These are phyloP conservation scores for Thalassiosira ordinaria DNA, from an alignment of 352 stramenopile species.

Conservation along the genomic window DNA sequence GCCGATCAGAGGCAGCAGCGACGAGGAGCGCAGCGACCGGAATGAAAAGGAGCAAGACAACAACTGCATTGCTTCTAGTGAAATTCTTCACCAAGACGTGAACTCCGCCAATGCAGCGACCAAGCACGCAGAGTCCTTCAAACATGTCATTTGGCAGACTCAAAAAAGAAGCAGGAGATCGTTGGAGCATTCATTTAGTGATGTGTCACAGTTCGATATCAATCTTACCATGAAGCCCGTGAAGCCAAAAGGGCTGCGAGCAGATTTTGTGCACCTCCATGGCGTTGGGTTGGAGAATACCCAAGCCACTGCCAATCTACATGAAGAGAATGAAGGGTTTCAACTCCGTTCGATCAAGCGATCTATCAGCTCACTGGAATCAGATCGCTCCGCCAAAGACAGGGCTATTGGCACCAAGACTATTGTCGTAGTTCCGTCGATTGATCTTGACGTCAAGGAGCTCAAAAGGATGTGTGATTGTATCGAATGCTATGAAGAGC, in stretches of 20 bases:
- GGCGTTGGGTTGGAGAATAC: constrained; percentile 9
- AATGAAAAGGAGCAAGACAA: neutral
- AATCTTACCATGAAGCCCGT: neutral
- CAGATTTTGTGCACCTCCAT: constrained; percentile 28
- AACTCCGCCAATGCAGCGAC: neutral
- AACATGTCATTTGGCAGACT: neutral
- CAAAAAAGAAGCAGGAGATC: neutral
- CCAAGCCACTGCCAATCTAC: neutral
- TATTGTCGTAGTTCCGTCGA: constrained; percentile 25
- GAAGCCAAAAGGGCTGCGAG: constrained; percentile 1
- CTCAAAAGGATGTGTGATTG: constrained; percentile 30
- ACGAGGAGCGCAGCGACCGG: neutral
- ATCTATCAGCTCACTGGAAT: neutral
- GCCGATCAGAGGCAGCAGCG: neutral
- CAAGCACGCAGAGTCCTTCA: neutral
- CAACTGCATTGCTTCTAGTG: neutral
- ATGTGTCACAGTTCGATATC: neutral
- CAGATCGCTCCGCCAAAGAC: neutral
- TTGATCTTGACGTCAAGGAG: constrained; percentile 45
- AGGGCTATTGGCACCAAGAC: neutral
- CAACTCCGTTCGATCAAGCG: constrained; percentile 12
- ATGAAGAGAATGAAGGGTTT: constrained; percentile 20
- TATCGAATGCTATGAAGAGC: constrained; percentile 50
- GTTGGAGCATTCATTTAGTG: constrained; percentile 1
- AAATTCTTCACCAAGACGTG: neutral